phyloP scores from a whole-genome alignment of 495 filamentous ascomycete genomes.

The Ramalina intermedia region DNA sequence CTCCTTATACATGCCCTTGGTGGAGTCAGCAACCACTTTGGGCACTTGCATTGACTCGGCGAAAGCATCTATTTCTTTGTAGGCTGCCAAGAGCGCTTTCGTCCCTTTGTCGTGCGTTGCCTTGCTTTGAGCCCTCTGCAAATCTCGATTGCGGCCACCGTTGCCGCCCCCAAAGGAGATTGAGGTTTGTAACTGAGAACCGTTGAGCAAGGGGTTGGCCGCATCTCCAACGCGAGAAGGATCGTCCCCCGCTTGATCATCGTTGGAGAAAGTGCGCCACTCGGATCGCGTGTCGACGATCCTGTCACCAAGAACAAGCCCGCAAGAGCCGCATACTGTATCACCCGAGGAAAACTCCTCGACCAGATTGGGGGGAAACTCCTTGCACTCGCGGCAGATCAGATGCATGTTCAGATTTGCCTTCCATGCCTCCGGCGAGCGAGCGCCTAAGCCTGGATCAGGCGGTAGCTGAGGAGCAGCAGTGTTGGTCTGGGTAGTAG shows the following conservation, averaged over 20 bases:
- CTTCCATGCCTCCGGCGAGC: constrained; percentile 34
- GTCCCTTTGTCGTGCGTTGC: constrained; percentile 72
- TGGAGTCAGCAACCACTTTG: constrained; percentile 63
- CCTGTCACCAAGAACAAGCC: constrained; percentile 77
- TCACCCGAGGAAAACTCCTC: constrained; percentile 88
- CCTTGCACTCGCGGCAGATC: constrained; percentile 80
- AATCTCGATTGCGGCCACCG: constrained; percentile 49
- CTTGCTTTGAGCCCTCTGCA: constrained; percentile 79
- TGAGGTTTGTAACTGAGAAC: constrained; percentile 78
- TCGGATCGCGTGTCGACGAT: constrained; percentile 92
- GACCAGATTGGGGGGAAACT: constrained; percentile 75
- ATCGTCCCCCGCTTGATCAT: constrained; percentile 87
- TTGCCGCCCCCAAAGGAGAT: constrained; percentile 71
- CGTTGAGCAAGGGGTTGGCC: constrained; percentile 73
- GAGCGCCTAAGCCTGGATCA: constrained; percentile 7
- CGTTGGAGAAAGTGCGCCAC: constrained; percentile 97
- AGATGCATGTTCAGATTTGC: constrained; percentile 73
- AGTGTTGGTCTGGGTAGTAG: constrained; percentile 15
- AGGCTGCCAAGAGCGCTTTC: constrained; percentile 63
- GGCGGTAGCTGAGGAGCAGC: constrained; percentile 13
- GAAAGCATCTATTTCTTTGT: constrained; percentile 76
- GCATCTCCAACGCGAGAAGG: constrained; percentile 95
- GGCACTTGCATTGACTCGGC: constrained; percentile 77
- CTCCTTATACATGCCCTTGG: constrained; percentile 88
- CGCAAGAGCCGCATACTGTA: constrained; percentile 82